Base-by-base conservation (phyloP, 2,329 filamentous ascomycete species). In the Tolypocladium guangdongense region DNA sequence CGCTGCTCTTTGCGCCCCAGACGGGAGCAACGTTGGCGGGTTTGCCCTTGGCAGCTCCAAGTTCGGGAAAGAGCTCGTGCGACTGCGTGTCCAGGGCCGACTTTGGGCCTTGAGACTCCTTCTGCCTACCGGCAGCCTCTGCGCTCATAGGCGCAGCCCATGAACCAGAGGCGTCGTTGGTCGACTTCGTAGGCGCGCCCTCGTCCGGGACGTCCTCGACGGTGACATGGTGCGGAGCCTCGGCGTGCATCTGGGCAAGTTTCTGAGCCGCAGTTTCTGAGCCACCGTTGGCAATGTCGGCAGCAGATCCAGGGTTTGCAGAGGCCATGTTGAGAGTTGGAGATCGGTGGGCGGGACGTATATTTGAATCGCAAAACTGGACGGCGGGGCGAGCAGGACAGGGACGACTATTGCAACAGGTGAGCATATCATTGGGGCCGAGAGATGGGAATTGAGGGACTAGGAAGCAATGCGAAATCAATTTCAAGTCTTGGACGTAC, bases 21-120 rank as follows among this genome's bases (percentile, higher is more conserved):
- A 88, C 83, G 47, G 86, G 83, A 48, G 85, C 78, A 55, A 83
- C 78, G 60, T 82, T 80, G 54, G 83, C 77, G 57, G 83, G 75
- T 71, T 90, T 91, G 52, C 83, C 75, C 69, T 83, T 83, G 54
- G 77, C 70, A 24, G 74, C 80, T 57, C 91, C 92, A 48, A 99
- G 81, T 62, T 91, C 85, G n/a, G 93, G 93, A 78, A 99, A 99
- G 55, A 88, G 76, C 71, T 97, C 91, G 66, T 95, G 88, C 20
- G 89, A 95, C 64, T 88, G 81, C 22, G 89, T 91, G 69, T 97
- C 89, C 57, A 96, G 74, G 51, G 63, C 53, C 39, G 77, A 62
- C 45, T 72, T 70, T 35, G 70, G 57, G 46, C 65, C 66, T 2
- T 73, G 67, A 36, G 76, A 69, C 53, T 80, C 76, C 67, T 84